These are phyloP conservation scores for Carex arenaria DNA, from an alignment of 202 grass and related monocot species.

Conservation along the genomic window DNA sequence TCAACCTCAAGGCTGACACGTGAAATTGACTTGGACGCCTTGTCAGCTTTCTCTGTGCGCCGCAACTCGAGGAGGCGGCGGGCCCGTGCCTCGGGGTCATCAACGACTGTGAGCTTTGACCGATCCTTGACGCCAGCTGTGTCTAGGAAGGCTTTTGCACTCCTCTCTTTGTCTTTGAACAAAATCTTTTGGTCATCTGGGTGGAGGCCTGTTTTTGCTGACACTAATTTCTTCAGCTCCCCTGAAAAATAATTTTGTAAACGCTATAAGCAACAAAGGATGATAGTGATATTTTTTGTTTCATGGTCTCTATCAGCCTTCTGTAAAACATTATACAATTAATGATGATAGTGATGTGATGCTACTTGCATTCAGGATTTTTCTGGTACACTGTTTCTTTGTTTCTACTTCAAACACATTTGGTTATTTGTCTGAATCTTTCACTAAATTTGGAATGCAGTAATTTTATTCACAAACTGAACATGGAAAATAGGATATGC, in stretches of 20 bases:
- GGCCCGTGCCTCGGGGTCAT: conserved; percentile 63
- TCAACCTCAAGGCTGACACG: conserved; percentile 63
- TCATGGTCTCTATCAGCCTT: conserved; percentile 6
- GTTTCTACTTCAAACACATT: background rate
- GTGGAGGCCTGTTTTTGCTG: conserved; percentile 54
- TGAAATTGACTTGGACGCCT: conserved; percentile 48
- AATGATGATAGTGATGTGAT: conserved; percentile 22
- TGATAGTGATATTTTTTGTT: background rate
- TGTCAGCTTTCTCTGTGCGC: conserved; percentile 45
- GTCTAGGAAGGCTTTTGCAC: conserved; percentile 68
- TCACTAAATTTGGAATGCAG: background rate
- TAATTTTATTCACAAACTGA: background rate
- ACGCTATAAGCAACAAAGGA: background rate
- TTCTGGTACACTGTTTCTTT: background rate
- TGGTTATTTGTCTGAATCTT: conserved; percentile 4
- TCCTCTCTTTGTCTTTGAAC: conserved; percentile 75
- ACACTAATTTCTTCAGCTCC: conserved; percentile 63
- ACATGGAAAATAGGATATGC: background rate
- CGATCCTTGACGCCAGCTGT: conserved; percentile 61
- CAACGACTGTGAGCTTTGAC: conserved; percentile 49
- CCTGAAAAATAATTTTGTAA: conserved; percentile 26
- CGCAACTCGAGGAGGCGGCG: conserved; percentile 65
- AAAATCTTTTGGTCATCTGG: conserved; percentile 68
- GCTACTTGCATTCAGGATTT: conserved; percentile 3
- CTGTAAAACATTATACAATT: conserved; percentile 12